A percentile compares a stretch with the other conserved stretches of the same genome.
Evolutionary conservation across 2,329 filamentous ascomycete genomes (phyloP).

Genomic region (Cladosporium sp.): DNA sequence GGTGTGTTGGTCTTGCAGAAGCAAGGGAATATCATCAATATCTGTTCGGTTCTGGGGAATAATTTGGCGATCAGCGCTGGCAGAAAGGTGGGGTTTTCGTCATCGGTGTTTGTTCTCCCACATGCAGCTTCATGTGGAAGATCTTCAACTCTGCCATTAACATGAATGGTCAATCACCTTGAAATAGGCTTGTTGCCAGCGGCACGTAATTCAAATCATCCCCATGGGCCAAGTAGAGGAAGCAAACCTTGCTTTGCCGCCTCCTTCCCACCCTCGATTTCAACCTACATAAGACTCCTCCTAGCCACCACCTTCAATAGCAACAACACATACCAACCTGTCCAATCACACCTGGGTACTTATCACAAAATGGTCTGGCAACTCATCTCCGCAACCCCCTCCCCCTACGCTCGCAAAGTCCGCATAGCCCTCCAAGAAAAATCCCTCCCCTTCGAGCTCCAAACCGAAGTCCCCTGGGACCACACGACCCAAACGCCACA

Average conservation of each 20-base stretch:
- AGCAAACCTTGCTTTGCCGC: too few species aligned
- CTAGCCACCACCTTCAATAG: background rate
- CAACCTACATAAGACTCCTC: too few species aligned
- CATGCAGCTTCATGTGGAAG: too few species aligned
- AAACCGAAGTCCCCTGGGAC: constrained; percentile 42
- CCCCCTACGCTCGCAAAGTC: constrained; percentile 39
- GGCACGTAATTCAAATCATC: background rate
- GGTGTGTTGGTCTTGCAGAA: too few species aligned
- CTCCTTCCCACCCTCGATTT: too few species aligned
- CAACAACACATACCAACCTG: background rate
- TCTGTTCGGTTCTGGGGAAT: background rate
- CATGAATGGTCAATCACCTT: background rate
- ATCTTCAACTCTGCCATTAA: background rate
- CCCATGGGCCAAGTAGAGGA: too few species aligned
- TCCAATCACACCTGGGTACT: too few species aligned
- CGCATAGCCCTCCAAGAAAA: constrained; percentile 38
- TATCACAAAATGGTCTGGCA: constrained; percentile 24
- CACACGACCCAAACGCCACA: constrained; percentile 33
- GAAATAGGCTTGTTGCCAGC: background rate
- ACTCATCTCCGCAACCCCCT: constrained; percentile 33
- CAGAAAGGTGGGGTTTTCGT: background rate
- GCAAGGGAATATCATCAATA: too few species aligned
- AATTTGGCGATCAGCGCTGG: background rate
- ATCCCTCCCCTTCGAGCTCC: constrained; percentile 35
- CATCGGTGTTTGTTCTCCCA: too few species aligned